These are phyloP conservation scores for Calonectria henricotiae DNA, from an alignment of 2,329 filamentous ascomycete genomes.

Conservation along the genomic window DNA sequence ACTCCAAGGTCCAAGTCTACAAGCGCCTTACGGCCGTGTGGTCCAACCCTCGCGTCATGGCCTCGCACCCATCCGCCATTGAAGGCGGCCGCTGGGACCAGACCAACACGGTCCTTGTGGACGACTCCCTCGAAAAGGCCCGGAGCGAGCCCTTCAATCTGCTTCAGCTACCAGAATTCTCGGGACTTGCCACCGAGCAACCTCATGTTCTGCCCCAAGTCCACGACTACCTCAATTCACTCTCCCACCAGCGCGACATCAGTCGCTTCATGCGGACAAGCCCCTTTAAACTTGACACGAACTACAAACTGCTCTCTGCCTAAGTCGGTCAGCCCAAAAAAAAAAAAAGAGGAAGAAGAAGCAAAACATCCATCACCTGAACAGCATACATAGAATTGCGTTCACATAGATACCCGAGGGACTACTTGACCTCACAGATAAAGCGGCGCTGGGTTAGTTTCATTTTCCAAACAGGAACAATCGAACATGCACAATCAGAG, in stretches of 20 bases:
- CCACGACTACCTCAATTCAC: conserved; percentile 74
- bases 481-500: neutral
- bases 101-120: conserved; percentile 89
- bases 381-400: neutral
- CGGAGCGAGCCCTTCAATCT: conserved; percentile 88
- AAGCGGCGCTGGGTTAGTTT: neutral
- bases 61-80: conserved; percentile 63
- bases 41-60: conserved; percentile 66
- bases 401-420: conserved; percentile 25
- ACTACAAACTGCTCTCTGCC: conserved; percentile 45
- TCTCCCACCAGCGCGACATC: conserved; percentile 72
- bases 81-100: conserved; percentile 77
- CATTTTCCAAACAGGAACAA: neutral
- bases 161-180: conserved; percentile 85
- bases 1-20: conserved; percentile 85
- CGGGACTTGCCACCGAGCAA: conserved; percentile 62
- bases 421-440: neutral
- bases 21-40: conserved; percentile 86
- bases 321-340: neutral
- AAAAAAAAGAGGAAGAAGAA: neutral
- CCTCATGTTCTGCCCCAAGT: conserved; percentile 70
- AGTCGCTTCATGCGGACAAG: conserved; percentile 72
- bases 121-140: conserved; percentile 88
- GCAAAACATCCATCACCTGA: neutral
- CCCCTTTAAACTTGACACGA: conserved; percentile 65